Base-by-base conservation (phyloP, 495 filamentous ascomycete genomes). In the Parathielavia hyrcaniae region DNA sequence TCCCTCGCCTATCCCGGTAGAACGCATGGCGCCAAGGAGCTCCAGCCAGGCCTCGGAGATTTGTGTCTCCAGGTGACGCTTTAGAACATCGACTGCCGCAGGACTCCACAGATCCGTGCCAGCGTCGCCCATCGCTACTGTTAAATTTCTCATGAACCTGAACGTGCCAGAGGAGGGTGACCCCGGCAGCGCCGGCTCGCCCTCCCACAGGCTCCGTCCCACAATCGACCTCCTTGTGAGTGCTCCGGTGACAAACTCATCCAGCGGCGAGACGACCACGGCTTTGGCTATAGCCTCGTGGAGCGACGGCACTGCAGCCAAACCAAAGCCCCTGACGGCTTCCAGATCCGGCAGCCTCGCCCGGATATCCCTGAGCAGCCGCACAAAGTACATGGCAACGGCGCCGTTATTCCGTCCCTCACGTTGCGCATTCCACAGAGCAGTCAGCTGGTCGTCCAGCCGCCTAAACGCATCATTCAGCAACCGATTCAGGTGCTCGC, bases 71-170 rank as follows among this genome's bases (percentile, higher is more conserved):
- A 89, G 64, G 35, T 69, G 55, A 10, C 59, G 56, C 72, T 92
- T 95, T 45, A 97, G 63, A 3, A 75, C 73, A 10, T 64, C 61
- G 0, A 90, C 81, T 0, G 87, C 87, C 4, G 77, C 79, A 4
- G 83, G 80, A 55, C 85, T 91, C 93, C 93, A 98, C 10, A 97
- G 68, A 64, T 97, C 93, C 35, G 74, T 72, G 1, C 93, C 93
- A 11, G 75, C 74, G 13, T 75, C 71, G 38, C 79, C 79, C 90
- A 98, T 95, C 1, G 77, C 73, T 39, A 71, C 69, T 10, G 80
- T 74, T 23, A 96, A 64, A 35, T 77, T 79, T 32, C 84, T 81
- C 43, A 97, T 67, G 53, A 92, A 86, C 59, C 80, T 81, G 69
- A 96, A 95, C 3, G 84, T 80, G 30, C 79, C 77, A 0, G 89